A percentile compares a stretch with the other conserved stretches of the same genome.
These are phyloP conservation scores for Penicillium soppii DNA, from an alignment of 495 filamentous ascomycete genomes.

Conservation along the genomic window DNA sequence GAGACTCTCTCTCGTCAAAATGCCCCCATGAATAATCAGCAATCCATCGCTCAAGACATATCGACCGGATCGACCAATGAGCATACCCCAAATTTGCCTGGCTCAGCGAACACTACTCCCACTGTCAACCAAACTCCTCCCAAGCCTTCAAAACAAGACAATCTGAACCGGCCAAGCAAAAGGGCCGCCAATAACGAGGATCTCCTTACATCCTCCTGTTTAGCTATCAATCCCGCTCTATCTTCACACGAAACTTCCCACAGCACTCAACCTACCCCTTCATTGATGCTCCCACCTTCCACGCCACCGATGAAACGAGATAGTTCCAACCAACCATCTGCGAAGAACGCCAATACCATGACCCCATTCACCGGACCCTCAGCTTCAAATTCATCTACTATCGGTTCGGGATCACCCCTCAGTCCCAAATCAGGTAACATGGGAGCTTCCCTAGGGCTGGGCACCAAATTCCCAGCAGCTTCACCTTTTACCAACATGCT, in stretches of 20 bases:
- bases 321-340: background rate
- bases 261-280: background rate
- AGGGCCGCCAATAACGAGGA: background rate
- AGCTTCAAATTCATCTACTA: background rate
- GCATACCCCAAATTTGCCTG: background rate
- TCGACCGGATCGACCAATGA: background rate
- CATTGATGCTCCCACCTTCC: background rate
- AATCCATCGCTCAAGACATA: background rate
- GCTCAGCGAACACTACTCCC: background rate
- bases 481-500: background rate
- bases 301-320: background rate
- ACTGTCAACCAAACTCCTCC: background rate
- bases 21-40: background rate
- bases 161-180: background rate
- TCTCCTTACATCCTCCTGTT: constrained; percentile 13
- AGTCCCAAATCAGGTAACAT: background rate
- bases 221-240: constrained; percentile 9
- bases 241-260: background rate
- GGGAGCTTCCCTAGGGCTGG: background rate
- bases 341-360: background rate
- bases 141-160: background rate
- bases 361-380: background rate
- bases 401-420: background rate
- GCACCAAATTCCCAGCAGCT: background rate
- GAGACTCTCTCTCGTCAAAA: background rate